Evolutionary conservation across 257 asterid species (phyloP).

Genomic region (Solanum chaucha): DNA sequence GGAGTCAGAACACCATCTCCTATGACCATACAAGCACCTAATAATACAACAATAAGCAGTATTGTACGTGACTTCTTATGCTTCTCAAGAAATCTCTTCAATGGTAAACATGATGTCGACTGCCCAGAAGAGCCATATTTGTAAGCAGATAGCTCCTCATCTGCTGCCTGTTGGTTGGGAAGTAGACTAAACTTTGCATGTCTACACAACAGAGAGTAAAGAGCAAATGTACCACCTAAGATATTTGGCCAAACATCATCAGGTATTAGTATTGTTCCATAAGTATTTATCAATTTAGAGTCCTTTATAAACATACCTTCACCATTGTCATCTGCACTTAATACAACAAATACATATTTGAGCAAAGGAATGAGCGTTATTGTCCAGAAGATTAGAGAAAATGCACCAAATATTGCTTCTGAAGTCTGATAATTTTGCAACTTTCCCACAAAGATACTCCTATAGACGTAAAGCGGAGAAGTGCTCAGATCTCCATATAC

Average conservation of each 20-base stretch:
- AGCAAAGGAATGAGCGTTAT: conserved; percentile 86
- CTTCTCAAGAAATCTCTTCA: conserved; percentile 76
- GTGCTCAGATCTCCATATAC: conserved; percentile 96
- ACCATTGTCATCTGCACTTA: conserved; percentile 84
- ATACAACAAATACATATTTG: conserved; percentile 55
- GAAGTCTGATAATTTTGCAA: conserved; percentile 45
- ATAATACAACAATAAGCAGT: conserved; percentile 67
- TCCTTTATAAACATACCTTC: conserved; percentile 51
- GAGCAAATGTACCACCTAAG: conserved; percentile 96
- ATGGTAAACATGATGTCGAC: conserved; percentile 36
- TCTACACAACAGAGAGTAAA: conserved; percentile 85
- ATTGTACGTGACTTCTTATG: conserved; percentile 59
- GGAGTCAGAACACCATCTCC: conserved; percentile 61
- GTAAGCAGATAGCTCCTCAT: conserved; percentile 84
- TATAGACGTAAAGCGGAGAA: conserved; percentile 84
- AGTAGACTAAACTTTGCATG: conserved; percentile 92
- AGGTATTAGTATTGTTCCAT: not conserved
- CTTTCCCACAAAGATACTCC: conserved; percentile 62
- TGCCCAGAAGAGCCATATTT: conserved; percentile 63
- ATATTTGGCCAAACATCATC: conserved; percentile 17
- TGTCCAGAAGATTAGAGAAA: conserved; percentile 92
- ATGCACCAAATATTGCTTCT: conserved; percentile 78
- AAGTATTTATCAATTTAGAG: not conserved
- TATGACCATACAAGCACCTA: conserved; percentile 52
- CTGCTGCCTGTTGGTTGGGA: conserved; percentile 99